Evolutionary conservation across 78 protist species (phyloP), one percentile per base, ranked within the genome.

Genomic region (Pirum gemmata): DNA sequence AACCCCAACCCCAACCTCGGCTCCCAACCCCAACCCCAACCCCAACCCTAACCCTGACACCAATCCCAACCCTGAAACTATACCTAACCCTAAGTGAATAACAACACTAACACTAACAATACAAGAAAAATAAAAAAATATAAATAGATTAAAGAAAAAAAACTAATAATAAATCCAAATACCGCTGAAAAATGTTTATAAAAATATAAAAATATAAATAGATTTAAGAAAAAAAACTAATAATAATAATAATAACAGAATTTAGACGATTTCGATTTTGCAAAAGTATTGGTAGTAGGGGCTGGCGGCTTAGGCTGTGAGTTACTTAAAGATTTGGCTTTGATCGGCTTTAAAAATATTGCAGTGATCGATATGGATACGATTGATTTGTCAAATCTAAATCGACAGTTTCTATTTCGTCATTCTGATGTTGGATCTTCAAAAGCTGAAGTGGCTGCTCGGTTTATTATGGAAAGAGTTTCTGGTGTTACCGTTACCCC

Each of bases 271-370:
- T 27, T 82, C 29, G 21, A 40, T 8, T 33, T 27, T 18, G 86
- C 87, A 29, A 86, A 93, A 90, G 88, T 98, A 2, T 87, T 98
- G 0, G 96, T 98, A 13, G 96, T 98, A 1, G 99, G 99, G 29
- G 99, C 99, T 0, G 99, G 99, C 2, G 99, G 99, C 25, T 95
- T 97, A 40, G 99, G 99, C 33, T 98, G 99, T 86, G 99, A 98
- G 91, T 91, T 98, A 37, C 89, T 96, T 35, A 98, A 98, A 91
- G 92, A 96, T 94, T 83, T 98, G 0, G 92, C 89, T n/a, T 83
- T 95, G 25, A 26, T 94, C 0, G 99, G 99, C 5, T 98, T 97
- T 83, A 41, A 29, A 38, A 8, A 93, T 92, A 93, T 99, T 34
- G 95, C 95, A 0, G 92, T 90, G 25, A 93, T 97, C 31, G 99